Conservation (phyloP, 1,139 yeast genomes). For the Yamadazyma songkhlaensis region DNA sequence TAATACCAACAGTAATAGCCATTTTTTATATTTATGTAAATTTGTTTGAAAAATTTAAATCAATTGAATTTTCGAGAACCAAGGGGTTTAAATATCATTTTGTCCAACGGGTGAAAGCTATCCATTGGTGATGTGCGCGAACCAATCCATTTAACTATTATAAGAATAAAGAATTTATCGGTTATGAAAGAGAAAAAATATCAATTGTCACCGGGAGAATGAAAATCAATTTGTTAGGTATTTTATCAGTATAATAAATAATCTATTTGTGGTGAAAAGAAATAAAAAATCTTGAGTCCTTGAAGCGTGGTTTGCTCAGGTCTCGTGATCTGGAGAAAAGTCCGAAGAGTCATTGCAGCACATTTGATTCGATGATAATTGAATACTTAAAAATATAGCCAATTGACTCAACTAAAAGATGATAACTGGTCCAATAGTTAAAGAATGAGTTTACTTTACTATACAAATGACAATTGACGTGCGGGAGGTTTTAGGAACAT, state of each 20-base stretch:
- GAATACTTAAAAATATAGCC: not conserved
- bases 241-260: too few relatives aligned
- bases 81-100: constrained; percentile 9
- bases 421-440: too few relatives aligned
- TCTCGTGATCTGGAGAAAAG: constrained; percentile 1
- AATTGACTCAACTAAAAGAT: too few relatives aligned
- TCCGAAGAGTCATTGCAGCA: not conserved
- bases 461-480: not conserved
- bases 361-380: not conserved
- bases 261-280: too few relatives aligned
- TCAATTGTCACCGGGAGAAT: not conserved
- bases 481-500: constrained; percentile 1
- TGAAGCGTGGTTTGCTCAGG: not conserved
- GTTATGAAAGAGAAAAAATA: not conserved
- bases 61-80: constrained; percentile 1
- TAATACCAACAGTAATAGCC: constrained; percentile 66
- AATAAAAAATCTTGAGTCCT: not conserved
- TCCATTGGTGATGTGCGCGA: constrained; percentile 11
- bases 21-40: constrained; percentile 12
- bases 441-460: too few relatives aligned
- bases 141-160: not conserved
- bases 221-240: too few relatives aligned
- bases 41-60: constrained; percentile 3
- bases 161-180: not conserved
- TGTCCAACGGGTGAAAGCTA: constrained; percentile 19